A percentile compares a stretch with the other conserved stretches of the same genome.
Conservation (phyloP, 2,329 filamentous ascomycete genomes). For the Nothopassalora personata region DNA sequence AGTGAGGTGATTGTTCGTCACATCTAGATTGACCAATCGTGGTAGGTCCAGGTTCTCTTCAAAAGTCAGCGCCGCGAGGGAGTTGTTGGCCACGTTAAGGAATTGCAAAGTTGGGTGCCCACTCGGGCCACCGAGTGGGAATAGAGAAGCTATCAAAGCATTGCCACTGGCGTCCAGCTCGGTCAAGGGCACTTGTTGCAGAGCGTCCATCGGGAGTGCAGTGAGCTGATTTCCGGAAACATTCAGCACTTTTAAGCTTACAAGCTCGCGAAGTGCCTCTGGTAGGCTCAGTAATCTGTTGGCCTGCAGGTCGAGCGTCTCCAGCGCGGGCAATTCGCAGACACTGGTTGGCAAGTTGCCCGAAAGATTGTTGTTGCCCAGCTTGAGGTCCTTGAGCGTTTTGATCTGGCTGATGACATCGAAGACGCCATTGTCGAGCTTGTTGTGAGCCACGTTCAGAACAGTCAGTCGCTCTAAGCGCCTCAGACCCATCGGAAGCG, state of each 20-base stretch:
- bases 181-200: constrained; percentile 63
- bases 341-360: constrained; percentile 63
- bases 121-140: constrained; percentile 48
- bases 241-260: constrained; percentile 68
- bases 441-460: constrained; percentile 74
- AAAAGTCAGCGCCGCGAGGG: constrained; percentile 52
- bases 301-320: constrained; percentile 72
- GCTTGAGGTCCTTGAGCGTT: constrained; percentile 69
- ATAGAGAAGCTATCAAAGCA: constrained; percentile 65
- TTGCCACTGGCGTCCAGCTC: constrained; percentile 76
- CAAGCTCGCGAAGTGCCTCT: constrained; percentile 59
- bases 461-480: constrained; percentile 68
- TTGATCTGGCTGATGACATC: constrained; percentile 68
- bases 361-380: constrained; percentile 70
- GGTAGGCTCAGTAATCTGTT: constrained; percentile 74
- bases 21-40: constrained; percentile 63
- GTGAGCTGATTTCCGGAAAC: constrained; percentile 73
- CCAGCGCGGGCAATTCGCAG: constrained; percentile 61
- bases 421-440: constrained; percentile 65
- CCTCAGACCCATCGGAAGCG: constrained; percentile 69
- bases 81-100: constrained; percentile 74
- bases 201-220: constrained; percentile 62
- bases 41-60: constrained; percentile 58
- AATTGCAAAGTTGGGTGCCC: constrained; percentile 62
- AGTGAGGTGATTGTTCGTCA: constrained; percentile 77